phyloP scores from a whole-genome alignment of 2,329 filamentous ascomycete species.

The Rutstroemia sp. region DNA sequence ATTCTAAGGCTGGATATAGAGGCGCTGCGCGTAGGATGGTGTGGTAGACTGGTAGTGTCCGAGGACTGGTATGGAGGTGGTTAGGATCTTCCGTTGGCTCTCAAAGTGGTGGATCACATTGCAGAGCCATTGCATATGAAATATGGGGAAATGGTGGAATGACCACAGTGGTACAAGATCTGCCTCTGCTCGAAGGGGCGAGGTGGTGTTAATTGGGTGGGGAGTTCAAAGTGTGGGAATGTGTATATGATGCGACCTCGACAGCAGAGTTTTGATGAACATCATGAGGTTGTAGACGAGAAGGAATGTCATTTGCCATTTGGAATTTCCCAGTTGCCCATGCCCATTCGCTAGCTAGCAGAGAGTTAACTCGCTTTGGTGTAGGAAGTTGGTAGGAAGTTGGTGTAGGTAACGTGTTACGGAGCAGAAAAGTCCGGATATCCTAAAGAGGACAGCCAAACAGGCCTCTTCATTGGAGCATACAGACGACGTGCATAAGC shows the following conservation, averaged over 20 bases:
- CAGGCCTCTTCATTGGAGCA: neutral
- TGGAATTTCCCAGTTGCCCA: neutral
- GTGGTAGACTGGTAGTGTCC: neutral
- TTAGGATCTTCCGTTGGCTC: neutral
- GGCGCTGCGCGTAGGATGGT: neutral
- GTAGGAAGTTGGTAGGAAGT: neutral
- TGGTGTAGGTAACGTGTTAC: conserved; percentile 1
- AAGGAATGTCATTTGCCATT: neutral
- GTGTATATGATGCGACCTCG: too few species aligned
- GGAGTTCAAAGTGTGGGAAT: neutral
- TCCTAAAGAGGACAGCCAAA: neutral
- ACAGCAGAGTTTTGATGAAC: neutral
- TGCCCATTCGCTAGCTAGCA: neutral
- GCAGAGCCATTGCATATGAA: conserved; percentile 1
- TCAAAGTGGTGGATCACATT: conserved; percentile 4
- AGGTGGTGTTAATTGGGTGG: neutral
- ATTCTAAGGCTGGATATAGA: neutral
- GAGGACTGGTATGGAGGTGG: neutral
- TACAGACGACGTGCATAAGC: conserved; percentile 9
- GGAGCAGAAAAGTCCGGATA: conserved; percentile 1
- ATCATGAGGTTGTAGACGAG: neutral
- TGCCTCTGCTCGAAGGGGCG: neutral
- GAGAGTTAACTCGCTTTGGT: neutral
- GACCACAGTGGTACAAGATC: neutral
- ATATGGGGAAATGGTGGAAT: conserved; percentile 6